Percentiles rank a stretch among this genome's conserved stretches.
phyloP scores from a whole-genome alignment of 1,284 basidiomycete species.

The Stereum hirsutum region DNA sequence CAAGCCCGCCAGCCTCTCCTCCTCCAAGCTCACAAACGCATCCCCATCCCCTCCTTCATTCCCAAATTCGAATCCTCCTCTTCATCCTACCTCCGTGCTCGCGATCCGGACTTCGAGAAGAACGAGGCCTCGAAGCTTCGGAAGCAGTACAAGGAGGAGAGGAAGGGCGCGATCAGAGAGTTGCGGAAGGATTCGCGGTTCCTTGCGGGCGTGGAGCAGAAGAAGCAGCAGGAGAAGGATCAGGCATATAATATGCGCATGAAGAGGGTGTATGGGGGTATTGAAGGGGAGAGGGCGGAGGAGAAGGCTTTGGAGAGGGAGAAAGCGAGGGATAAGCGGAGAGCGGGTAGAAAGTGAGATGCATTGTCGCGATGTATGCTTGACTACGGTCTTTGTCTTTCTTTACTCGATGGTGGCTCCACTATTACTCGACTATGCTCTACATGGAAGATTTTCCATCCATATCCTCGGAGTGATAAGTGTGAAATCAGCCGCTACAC shows the following conservation, averaged over 20 bases:
- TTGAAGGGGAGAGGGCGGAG: constrained; percentile 90
- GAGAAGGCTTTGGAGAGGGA: constrained; percentile 88
- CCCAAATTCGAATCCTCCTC: constrained; percentile 90
- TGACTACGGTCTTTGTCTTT: no score
- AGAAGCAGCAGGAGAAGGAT: constrained; percentile 82
- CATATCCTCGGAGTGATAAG: no score
- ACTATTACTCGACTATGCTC: no score
- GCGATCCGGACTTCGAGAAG: constrained; percentile 91
- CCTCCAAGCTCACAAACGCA: constrained; percentile 93
- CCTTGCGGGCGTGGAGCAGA: constrained; percentile 82
- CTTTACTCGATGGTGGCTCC: no score
- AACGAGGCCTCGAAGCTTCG: constrained; percentile 85
- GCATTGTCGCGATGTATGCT: no score
- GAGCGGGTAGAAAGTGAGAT: constrained; percentile 69
- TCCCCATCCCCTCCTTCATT: constrained; percentile 88
- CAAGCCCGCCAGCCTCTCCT: constrained; percentile 72
- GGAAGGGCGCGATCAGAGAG: constrained; percentile 95
- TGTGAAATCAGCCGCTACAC: no score
- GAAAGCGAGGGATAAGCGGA: constrained; percentile 69
- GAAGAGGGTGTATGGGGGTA: constrained; percentile 74
- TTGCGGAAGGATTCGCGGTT: constrained; percentile 93
- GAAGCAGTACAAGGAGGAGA: constrained; percentile 89
- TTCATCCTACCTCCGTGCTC: constrained; percentile 72
- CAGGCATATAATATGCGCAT: constrained; percentile 67
- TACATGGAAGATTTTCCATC: no score